These are phyloP conservation scores for Colletotrichum liriopes DNA, from an alignment of 2,329 filamentous ascomycete genomes.

Conservation along the genomic window DNA sequence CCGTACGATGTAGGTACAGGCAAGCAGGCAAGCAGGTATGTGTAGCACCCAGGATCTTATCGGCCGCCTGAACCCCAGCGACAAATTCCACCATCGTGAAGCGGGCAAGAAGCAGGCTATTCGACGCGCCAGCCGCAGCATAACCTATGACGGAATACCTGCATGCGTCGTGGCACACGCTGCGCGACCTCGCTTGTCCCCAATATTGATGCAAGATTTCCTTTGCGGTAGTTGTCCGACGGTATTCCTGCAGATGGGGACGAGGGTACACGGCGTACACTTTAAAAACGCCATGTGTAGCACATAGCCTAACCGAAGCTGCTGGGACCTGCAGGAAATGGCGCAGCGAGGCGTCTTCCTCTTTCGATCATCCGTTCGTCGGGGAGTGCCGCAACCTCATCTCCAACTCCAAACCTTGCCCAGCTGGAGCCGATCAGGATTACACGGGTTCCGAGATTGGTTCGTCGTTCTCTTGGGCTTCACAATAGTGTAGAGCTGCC, in stretches of 20 bases:
- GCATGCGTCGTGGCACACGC: constrained; percentile 15
- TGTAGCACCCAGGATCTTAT: background rate
- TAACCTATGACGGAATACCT: constrained; percentile 29
- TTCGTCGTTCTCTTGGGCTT: constrained; percentile 2
- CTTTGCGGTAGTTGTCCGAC: constrained; percentile 27
- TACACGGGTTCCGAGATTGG: constrained; percentile 1
- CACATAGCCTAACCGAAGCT: constrained; percentile 28
- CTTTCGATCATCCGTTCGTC: constrained; percentile 2
- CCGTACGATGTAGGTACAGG: background rate
- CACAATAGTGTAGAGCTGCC: constrained; percentile 19
- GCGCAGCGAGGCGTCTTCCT: constrained; percentile 14
- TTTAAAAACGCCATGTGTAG: constrained; percentile 23
- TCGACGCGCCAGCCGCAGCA: constrained; percentile 36
- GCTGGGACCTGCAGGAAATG: constrained; percentile 26
- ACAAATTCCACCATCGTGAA: constrained; percentile 11
- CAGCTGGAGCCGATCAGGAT: constrained; percentile 5
- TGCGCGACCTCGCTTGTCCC: constrained; percentile 3
- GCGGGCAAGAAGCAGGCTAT: background rate
- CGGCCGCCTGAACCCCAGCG: background rate
- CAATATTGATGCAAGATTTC: constrained; percentile 31
- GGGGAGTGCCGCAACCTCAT: background rate
- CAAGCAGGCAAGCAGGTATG: background rate
- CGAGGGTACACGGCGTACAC: constrained; percentile 9
- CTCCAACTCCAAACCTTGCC: background rate
- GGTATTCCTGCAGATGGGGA: constrained; percentile 1